Evolutionary conservation across 768 basidiomycete genomes (phyloP), one percentile per base, ranked within the genome.

Genomic region (Russula ochroleuca): DNA sequence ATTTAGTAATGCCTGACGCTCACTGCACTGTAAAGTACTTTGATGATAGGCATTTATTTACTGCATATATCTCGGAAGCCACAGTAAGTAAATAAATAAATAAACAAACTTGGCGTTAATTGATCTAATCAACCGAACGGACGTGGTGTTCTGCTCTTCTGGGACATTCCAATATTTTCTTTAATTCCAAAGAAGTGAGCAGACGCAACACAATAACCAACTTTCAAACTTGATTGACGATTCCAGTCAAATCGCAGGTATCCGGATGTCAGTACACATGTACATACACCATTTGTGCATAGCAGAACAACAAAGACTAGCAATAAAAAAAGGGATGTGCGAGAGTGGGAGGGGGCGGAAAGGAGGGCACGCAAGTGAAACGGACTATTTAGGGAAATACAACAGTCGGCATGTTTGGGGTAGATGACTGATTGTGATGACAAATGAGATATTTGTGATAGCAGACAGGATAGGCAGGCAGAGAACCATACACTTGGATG

Each of bases 221-320:
- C 33, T 53, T n/a, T 51, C 11, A 35, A 51, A 17, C 5, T n/a
- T 33, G 14, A 49, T 28, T 35, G 21, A 55, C 17, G 43, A 31
- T 28, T 23, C 14, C 13, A 33, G 56, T 45, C n/a, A 47, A 47
- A 38, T 47, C 11, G 31, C 4, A 57, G 56, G 56, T 57, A 47
- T 57, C 56, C 43, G 14, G 31, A 31, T 55, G 28, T 59, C 50
- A 59, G 37, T 45, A 49, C 40, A 54, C 51, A 53, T 11, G 57
- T 59, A 64, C 63, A 64, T 49, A 59, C 63, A 33, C 45, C 35
- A 10, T 54, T 59, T 48, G 47, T 48, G 51, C 45, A 49, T 43
- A 64, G 43, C 43, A 59, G 28, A 54, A 52, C 59, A 43, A 53
- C 28, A 50, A 61, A 37, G 33, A 59, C 43, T 28, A 59, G 41